Conservation (phyloP, 108 stramenopile species). For the Ochromonas danica region DNA sequence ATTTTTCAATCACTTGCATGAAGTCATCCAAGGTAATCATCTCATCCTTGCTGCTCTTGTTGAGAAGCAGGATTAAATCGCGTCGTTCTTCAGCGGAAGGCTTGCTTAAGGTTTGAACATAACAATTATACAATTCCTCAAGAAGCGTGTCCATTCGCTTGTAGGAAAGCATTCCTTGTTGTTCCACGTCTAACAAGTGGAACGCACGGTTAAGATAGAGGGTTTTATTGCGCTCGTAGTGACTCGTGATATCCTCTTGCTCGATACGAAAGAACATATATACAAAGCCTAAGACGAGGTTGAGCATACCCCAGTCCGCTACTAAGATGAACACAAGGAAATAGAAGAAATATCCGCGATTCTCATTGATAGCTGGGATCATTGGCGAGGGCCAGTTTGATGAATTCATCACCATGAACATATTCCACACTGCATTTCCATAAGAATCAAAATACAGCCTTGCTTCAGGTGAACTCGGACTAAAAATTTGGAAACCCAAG, state of each 20-base stretch:
- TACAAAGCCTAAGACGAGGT: slow-evolving; percentile 9
- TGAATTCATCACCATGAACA: slow-evolving; percentile 25
- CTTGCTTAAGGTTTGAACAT: background rate
- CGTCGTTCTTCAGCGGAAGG: background rate
- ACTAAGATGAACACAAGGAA: background rate
- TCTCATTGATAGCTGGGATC: background rate
- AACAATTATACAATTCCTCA: background rate
- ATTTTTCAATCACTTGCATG: background rate
- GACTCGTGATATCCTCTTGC: background rate
- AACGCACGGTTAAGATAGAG: background rate
- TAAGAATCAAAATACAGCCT: background rate
- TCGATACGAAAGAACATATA: background rate
- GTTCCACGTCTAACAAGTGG: background rate
- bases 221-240: background rate
- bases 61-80: background rate
- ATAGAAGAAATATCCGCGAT: background rate
- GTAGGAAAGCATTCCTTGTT: background rate
- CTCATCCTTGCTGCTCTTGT: background rate
- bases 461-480: background rate
- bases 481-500: background rate
- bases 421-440: background rate
- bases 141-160: background rate
- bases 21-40: background rate
- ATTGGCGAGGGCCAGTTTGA: slow-evolving; percentile 26
- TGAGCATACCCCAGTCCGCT: slow-evolving; percentile 19